Evolutionary conservation across 169 alveolate species (phyloP), one percentile per base, ranked within the genome.

Genomic region (Plasmodium inui): DNA sequence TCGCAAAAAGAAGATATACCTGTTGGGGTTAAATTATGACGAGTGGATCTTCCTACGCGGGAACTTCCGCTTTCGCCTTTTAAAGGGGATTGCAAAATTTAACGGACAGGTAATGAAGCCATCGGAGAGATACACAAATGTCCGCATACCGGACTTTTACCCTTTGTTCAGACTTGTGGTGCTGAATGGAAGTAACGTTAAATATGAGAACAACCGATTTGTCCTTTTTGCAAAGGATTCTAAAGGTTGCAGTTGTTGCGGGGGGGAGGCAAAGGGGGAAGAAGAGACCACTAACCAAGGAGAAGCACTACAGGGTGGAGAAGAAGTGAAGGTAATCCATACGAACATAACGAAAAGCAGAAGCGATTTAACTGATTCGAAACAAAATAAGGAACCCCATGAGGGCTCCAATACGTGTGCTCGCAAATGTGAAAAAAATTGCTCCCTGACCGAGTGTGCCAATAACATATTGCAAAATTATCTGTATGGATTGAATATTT

Each of bases 1-100:
- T 12, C 5, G 14, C 12, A 80, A 89, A 89, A 89, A 44, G 82
- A 79, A 61, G 34, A 67, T 89, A 34, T 89, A 89, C 72, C 50
- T 89, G 50, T 89, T 79, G 71, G 94, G 90, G n/a, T 46, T 89
- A 89, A 78, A 89, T 89, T 89, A 89, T 89, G 89, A 80, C 22
- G 94, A 89, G 39, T 89, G 82, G 30, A 67, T 89, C 41, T 89
- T 78, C n/a, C 22, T 89, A 34, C 61, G 94, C 39, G 94, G 94
- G 9, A 71, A 46, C 44, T 89, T 89, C 82, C 94, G 94, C 50
- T 89, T 89, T 89, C 72, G 94, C 19, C 57, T 89, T 14, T 61
- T 89, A 89, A 89, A 79, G 46, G 94, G 94, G 44, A 26, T 89
- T 39, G 71, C 28, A 55, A 22, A 79, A 39, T 89, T 89, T 79